phyloP scores from a whole-genome alignment of 169 alveolate genomes.

The Cytauxzoon felis region DNA sequence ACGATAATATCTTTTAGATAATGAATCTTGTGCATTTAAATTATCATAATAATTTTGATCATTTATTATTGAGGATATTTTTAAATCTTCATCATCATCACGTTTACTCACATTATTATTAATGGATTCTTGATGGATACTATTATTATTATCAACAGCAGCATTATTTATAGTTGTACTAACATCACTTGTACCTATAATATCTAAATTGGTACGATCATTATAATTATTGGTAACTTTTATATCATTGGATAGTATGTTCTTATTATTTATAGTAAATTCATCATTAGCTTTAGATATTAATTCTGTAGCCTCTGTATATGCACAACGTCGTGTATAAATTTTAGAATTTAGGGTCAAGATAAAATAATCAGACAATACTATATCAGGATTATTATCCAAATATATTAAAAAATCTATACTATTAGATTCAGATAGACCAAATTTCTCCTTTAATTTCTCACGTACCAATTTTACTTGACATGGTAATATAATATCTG shows the following conservation, averaged over 20 bases:
- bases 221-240: too few relatives aligned
- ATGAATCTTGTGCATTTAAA: constrained; percentile 5
- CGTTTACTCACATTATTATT: background rate
- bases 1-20: constrained; percentile 41
- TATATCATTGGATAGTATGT: background rate
- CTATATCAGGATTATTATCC: constrained; percentile 18
- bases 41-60: constrained; percentile 48
- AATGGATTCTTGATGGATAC: background rate
- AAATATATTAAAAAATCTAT: constrained; percentile 49
- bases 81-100: constrained; percentile 39
- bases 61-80: constrained; percentile 31
- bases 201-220: too few relatives aligned
- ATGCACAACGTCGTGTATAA: constrained; percentile 25
- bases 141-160: background rate
- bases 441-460: constrained; percentile 48
- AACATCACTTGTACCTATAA: too few relatives aligned
- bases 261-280: background rate
- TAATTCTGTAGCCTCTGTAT: constrained; percentile 46
- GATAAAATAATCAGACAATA: constrained; percentile 28
- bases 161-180: too few relatives aligned
- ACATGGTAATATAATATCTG: constrained; percentile 21
- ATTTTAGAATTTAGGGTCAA: constrained; percentile 21
- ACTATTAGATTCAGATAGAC: constrained; percentile 42
- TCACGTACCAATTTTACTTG: constrained; percentile 32
- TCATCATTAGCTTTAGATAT: constrained; percentile 31